Conservation (phyloP, 768 basidiomycete genomes). For the Mycena crocata region DNA sequence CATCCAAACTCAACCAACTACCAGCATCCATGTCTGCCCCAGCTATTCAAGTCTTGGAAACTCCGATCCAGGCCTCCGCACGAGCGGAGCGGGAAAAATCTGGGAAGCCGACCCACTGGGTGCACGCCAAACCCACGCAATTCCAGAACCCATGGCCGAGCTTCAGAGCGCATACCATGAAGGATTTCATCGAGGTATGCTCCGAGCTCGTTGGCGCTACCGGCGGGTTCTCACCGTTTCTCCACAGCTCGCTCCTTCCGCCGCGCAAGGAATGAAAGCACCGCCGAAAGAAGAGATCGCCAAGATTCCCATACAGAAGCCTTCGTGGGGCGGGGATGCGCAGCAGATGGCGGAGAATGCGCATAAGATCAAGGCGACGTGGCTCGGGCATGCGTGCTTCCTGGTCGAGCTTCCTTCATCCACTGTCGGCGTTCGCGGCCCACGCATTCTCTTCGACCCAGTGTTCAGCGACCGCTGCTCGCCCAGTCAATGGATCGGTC, state of each 20-base stretch:
- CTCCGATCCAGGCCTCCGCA: conserved; percentile 19
- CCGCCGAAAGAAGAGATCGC: conserved; percentile 32
- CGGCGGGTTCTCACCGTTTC: neutral
- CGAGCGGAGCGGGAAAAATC: conserved; percentile 24
- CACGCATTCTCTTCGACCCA: conserved; percentile 64
- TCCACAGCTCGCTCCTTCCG: neutral
- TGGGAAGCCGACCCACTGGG: conserved; percentile 44
- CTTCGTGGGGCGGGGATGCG: conserved; percentile 51
- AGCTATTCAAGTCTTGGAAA: conserved; percentile 24
- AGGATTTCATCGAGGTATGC: conserved; percentile 32
- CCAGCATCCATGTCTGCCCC: neutral
- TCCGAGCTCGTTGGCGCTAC: neutral
- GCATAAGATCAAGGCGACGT: conserved; percentile 60
- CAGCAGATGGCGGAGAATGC: conserved; percentile 34
- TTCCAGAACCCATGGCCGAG: conserved; percentile 48
- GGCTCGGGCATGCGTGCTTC: conserved; percentile 69
- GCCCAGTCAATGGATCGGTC: conserved; percentile 57
- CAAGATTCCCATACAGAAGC: conserved; percentile 48
- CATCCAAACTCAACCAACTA: no score
- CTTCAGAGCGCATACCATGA: conserved; percentile 27
- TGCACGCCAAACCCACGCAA: conserved; percentile 34
- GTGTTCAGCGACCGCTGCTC: conserved; percentile 66
- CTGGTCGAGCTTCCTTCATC: conserved; percentile 60
- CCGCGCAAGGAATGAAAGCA: neutral
- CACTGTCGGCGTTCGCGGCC: conserved; percentile 46